Evolutionary conservation across 2,329 filamentous ascomycete genomes (phyloP), one percentile per base, ranked within the genome.

Genomic region (Cryphonectria japonica): DNA sequence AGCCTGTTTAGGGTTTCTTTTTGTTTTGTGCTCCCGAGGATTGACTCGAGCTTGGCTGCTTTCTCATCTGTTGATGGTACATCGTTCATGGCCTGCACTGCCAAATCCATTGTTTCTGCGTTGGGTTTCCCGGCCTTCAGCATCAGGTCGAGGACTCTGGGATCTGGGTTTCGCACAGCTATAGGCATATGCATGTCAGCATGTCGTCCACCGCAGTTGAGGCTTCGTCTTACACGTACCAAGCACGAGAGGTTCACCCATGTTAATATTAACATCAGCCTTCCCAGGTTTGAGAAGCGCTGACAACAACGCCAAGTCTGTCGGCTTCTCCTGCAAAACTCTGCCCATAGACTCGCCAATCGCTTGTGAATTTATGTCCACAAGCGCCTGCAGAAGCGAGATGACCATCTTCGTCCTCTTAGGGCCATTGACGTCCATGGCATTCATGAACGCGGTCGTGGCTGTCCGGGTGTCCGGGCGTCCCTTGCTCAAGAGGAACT

Each of bases 231-330:
- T 46, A 34, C 13, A 72, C 77, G 68, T 75, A 82, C 81, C 80
- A 19, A 77, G 70, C 9, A 80, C 79, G 16, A 87, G 77, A 19
- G 84, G 81, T 2, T 79, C 78, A 13, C 85, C 86, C 0, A 81
- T 78, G 2, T 84, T 78, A 13, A 81, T 78, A 71, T 89, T 89
- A 69, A 88, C 78, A 70, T 89, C 85, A 2, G 85, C 86, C 32
- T 82, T 82, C 0, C 87, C 87, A 37, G 84, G 80, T 37, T 85
- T 82, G 2, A 89, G 76, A 2, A 90, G 78, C 9, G 86, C 77
- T 5, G 79, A 79, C 1, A 88, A 76, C 2, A 89, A 80, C 16
- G 82, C 80, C 75, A 85, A 82, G 68, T 90, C 88, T 0, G 85
- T 80, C 0, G 85, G 84, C 37, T 80, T 83, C 61, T 82, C 79